phyloP scores from a whole-genome alignment of 2,329 filamentous ascomycete species.

The Drechslera avenae region DNA sequence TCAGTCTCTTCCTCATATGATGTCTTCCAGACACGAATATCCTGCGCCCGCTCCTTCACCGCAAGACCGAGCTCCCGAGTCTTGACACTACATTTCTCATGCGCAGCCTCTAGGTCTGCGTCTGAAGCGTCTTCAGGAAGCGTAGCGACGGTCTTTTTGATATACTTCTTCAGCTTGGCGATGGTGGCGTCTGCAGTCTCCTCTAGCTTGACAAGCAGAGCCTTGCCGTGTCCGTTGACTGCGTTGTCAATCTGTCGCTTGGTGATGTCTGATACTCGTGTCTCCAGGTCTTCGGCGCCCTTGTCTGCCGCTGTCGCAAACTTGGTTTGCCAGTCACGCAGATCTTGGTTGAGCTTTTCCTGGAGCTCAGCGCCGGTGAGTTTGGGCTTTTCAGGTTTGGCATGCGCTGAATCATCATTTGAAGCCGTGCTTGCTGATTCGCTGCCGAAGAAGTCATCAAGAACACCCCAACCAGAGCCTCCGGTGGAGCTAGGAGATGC shows the following conservation, averaged over 20 bases:
- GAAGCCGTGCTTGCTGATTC: conserved; percentile 30
- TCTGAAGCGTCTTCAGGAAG: conserved; percentile 65
- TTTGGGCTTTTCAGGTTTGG: conserved; percentile 28
- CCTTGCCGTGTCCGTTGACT: conserved; percentile 67
- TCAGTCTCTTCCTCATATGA: conserved; percentile 73
- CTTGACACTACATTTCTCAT: conserved; percentile 58
- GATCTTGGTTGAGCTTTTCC: conserved; percentile 73
- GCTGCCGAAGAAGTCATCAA: conserved; percentile 39
- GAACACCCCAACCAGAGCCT: conserved; percentile 36
- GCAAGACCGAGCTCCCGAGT: conserved; percentile 71
- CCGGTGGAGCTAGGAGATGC: conserved; percentile 27
- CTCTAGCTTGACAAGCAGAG: conserved; percentile 71
- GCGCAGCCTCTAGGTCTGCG: conserved; percentile 57
- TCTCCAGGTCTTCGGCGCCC: conserved; percentile 70
- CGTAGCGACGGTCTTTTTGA: conserved; percentile 60
- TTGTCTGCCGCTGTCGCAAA: conserved; percentile 86
- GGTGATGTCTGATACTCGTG: conserved; percentile 72
- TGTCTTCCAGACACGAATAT: conserved; percentile 76
- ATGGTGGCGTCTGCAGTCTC: conserved; percentile 69
- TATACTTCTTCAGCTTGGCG: conserved; percentile 67
- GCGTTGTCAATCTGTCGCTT: conserved; percentile 70
- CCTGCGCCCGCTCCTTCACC: conserved; percentile 78
- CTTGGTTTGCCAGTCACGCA: conserved; percentile 85
- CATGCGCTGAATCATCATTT: conserved; percentile 21
- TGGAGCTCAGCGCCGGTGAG: conserved; percentile 52